Evolutionary conservation across 768 basidiomycete genomes (phyloP).

Genomic region (Lactarius sp.): DNA sequence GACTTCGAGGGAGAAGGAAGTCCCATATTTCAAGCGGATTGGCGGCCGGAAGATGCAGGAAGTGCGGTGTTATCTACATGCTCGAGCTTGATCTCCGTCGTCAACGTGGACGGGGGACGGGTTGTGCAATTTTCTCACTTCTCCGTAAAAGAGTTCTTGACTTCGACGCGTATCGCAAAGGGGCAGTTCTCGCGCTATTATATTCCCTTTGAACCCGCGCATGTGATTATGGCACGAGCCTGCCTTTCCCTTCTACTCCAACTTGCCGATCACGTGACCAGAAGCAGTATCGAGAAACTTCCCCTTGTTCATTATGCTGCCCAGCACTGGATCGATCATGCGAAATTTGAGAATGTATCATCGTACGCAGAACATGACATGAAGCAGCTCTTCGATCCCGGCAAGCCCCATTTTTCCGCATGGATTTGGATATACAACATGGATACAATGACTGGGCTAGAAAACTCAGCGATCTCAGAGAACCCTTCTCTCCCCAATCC

Average conservation of each 20-base stretch:
- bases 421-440: background rate
- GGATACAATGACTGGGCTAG: no score
- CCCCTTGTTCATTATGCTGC: slow-evolving; percentile 7
- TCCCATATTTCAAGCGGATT: background rate
- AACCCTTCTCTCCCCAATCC: background rate
- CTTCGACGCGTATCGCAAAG: background rate
- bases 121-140: slow-evolving; percentile 8
- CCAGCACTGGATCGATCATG: background rate
- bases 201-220: background rate
- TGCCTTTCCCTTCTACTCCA: background rate
- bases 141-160: background rate
- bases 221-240: background rate
- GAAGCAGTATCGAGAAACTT: background rate
- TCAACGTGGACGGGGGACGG: background rate
- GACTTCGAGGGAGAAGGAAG: background rate
- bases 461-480: no score
- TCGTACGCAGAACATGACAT: background rate
- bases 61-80: background rate
- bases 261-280: background rate
- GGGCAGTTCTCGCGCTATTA: background rate
- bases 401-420: background rate
- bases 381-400: background rate
- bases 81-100: background rate
- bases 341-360: background rate
- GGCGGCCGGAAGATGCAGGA: background rate